A percentile compares a stretch with the other conserved stretches of the same genome.
Conservation (phyloP, 1,284 basidiomycete species). For the Sanghuangporus baumii region DNA sequence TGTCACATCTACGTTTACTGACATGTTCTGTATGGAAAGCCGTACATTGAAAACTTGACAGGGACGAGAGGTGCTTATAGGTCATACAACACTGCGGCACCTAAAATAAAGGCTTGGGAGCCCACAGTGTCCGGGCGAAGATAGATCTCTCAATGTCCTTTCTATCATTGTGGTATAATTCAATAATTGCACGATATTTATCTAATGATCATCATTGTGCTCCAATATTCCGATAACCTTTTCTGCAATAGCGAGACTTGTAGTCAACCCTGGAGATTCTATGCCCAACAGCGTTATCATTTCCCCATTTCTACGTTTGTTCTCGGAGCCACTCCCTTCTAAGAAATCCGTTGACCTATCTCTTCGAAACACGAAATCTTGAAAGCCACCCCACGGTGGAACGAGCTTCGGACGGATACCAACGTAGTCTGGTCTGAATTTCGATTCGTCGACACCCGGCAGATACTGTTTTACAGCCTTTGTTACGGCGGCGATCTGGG, state of each 20-base stretch:
- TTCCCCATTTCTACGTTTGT: slow-evolving; percentile 26
- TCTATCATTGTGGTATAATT: not conserved
- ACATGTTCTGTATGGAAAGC: slow-evolving; percentile 35
- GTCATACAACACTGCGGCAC: slow-evolving; percentile 79
- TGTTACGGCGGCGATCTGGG: slow-evolving; percentile 59
- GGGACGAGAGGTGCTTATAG: slow-evolving; percentile 87
- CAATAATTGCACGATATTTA: not conserved
- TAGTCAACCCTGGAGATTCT: slow-evolving; percentile 74
- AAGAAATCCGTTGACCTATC: slow-evolving; percentile 38
- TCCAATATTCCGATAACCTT: slow-evolving; percentile 55
- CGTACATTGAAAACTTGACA: slow-evolving; percentile 82
- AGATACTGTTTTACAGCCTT: slow-evolving; percentile 68
- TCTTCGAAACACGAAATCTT: slow-evolving; percentile 74
- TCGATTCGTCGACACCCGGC: slow-evolving; percentile 58
- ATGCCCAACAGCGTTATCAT: slow-evolving; percentile 78
- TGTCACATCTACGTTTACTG: not conserved
- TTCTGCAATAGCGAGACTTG: slow-evolving; percentile 71
- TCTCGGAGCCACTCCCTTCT: slow-evolving; percentile 16
- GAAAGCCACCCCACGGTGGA: slow-evolving; percentile 69
- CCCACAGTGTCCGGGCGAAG: slow-evolving; percentile 59
- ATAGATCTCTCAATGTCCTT: slow-evolving; percentile 1
- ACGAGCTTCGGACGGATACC: slow-evolving; percentile 90
- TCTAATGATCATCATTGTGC: not conserved
- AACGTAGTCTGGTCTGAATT: slow-evolving; percentile 83
- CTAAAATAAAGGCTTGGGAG: slow-evolving; percentile 82